Percentiles rank a stretch among this genome's conserved stretches.
Evolutionary conservation across 148 eudicot genomes (phyloP).

Genomic region (Heliamphora exappendiculata): DNA sequence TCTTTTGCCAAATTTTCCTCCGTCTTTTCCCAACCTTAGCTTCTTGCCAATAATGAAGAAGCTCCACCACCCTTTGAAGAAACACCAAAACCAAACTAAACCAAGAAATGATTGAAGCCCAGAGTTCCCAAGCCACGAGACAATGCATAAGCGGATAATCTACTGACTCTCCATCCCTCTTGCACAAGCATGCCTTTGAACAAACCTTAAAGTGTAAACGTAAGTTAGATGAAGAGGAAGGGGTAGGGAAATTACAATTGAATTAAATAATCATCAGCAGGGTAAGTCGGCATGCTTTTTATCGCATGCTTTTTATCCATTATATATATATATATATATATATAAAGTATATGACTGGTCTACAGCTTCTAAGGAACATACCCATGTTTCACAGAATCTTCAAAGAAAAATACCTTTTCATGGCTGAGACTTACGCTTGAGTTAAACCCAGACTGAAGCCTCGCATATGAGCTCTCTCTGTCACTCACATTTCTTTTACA

Average conservation of each 20-base stretch:
- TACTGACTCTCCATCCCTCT: no score
- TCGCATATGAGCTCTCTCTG: slow-evolving; percentile 3
- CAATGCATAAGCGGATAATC: no score
- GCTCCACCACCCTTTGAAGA: no score
- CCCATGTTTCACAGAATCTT: slow-evolving; percentile 6
- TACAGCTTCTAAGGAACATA: slow-evolving; percentile 1
- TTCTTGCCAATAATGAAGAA: no score
- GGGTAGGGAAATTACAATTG: background rate
- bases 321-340: background rate
- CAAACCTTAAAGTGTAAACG: background rate
- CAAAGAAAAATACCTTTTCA: slow-evolving; percentile 15
- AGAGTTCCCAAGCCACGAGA: no score
- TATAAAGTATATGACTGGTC: background rate
- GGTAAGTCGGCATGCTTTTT: background rate
- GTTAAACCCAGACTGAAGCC: slow-evolving; percentile 10
- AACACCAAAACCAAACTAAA: no score
- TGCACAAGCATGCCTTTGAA: no score
- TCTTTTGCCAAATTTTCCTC: no score
- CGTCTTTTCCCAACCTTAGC: no score
- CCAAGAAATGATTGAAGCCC: no score
- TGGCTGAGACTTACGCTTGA: slow-evolving; percentile 10
- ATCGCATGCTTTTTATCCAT: background rate
- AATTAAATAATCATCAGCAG: no score
- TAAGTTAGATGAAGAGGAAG: slow-evolving; percentile 5
- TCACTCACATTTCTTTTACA: slow-evolving; percentile 10